Percentiles rank a stretch among this genome's conserved stretches.
Conservation (phyloP, 1,139 yeast genomes). For the Taphrina betulina region DNA sequence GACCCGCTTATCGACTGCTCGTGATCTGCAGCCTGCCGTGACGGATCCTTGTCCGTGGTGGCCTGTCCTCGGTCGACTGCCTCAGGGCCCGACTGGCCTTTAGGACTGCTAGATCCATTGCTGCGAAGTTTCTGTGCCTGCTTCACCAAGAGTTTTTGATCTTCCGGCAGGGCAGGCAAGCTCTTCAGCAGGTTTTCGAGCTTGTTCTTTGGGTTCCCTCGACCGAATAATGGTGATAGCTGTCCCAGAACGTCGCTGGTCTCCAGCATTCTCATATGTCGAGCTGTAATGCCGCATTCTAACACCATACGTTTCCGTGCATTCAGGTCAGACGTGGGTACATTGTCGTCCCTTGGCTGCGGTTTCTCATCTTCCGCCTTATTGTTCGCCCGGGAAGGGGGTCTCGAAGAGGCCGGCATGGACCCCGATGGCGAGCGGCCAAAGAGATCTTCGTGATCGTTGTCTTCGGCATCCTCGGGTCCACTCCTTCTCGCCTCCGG, state of each 20-base stretch:
- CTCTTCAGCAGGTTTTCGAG: conserved; percentile 4
- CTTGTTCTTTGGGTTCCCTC: conserved; percentile 8
- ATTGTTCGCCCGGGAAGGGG: background rate
- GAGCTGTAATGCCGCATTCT: conserved; percentile 21
- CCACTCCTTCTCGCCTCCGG: no score
- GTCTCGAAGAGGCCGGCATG: background rate
- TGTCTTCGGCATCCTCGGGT: background rate
- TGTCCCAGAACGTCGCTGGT: conserved; percentile 26
- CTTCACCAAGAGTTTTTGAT: background rate
- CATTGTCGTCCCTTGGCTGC: no score
- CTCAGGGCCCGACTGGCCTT: background rate
- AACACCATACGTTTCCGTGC: conserved; percentile 24
- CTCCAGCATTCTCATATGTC: conserved; percentile 20
- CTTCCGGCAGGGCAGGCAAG: conserved; percentile 17
- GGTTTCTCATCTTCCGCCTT: conserved; percentile 11
- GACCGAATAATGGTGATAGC: conserved; percentile 19
- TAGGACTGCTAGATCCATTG: background rate
- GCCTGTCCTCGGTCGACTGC: background rate
- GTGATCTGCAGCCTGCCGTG: background rate
- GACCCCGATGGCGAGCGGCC: conserved; percentile 15
- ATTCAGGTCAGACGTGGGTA: conserved; percentile 5
- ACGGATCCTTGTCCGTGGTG: background rate
- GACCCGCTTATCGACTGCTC: background rate
- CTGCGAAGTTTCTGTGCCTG: background rate
- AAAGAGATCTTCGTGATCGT: conserved; percentile 14